phyloP scores from a whole-genome alignment of 768 basidiomycete genomes.

The Mycena floridula region DNA sequence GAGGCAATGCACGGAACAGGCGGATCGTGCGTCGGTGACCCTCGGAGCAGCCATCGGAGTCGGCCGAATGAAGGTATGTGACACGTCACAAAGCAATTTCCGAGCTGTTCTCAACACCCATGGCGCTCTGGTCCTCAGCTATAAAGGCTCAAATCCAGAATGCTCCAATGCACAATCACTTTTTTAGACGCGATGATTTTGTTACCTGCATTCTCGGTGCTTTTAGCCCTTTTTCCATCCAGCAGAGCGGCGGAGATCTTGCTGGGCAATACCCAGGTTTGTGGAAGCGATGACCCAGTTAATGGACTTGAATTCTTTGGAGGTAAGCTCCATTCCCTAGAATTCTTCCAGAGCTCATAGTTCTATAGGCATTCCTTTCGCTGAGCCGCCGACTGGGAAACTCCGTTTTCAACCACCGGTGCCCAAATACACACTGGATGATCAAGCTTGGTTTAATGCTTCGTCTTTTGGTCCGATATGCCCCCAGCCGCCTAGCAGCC shows the following conservation, averaged over 20 bases:
- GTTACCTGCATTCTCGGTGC: neutral
- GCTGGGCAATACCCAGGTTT: neutral
- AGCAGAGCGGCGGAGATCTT: neutral
- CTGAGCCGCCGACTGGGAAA: slow-evolving; percentile 23
- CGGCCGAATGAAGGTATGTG: too few relatives aligned
- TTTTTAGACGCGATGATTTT: neutral
- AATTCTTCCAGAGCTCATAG: neutral
- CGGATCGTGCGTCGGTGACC: too few relatives aligned
- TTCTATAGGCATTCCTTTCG: slow-evolving; percentile 23
- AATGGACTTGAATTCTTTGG: neutral
- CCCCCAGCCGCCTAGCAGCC: slow-evolving; percentile 23
- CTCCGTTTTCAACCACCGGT: slow-evolving; percentile 25
- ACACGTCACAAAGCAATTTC: too few relatives aligned
- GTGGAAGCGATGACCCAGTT: neutral
- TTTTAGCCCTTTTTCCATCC: neutral
- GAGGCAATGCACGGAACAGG: too few relatives aligned
- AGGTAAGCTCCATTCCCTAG: neutral
- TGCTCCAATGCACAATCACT: neutral
- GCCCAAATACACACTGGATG: slow-evolving; percentile 19
- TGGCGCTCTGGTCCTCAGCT: too few relatives aligned
- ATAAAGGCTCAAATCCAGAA: neutral
- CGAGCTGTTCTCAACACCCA: too few relatives aligned
- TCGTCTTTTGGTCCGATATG: slow-evolving; percentile 28
- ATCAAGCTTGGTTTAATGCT: slow-evolving; percentile 21
- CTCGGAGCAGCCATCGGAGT: too few relatives aligned